Evolutionary conservation across 2,329 filamentous ascomycete species (phyloP), one percentile per base, ranked within the genome.

Genomic region (Stagonosporopsis chrysanthemi): DNA sequence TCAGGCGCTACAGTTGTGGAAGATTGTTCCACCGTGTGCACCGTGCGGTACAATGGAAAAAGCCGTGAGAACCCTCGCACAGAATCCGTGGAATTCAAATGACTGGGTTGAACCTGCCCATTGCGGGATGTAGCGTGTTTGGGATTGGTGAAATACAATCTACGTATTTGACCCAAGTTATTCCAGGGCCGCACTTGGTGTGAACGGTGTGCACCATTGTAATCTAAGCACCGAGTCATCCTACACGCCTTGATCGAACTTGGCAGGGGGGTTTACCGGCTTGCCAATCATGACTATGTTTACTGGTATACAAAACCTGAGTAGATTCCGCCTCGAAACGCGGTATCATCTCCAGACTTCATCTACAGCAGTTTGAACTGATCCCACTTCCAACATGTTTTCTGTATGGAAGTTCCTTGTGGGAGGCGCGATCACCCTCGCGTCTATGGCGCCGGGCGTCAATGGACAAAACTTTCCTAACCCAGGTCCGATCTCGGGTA

Each of bases 391-490:
- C 39, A n/a, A 35, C 6, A 56, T 56, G 52, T 38, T 56, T 31
- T 50, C 52, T 22, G 14, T 50, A 3, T 49, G 52, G 38, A 56
- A 56, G 50, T 17, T 50, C 15, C 31, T 56, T 11, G 17, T 56
- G 9, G 52, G 45, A 39, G 45, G 45, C 39, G 52, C 46, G 39
- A 17, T 56, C 6, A 39, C 52, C 23, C 3, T 56, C 8, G 38
- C 31, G 23, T 56, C 52, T 38, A 44, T 56, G 29, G 24, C 45
- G 26, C 52, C 52, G 1, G 39, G 52, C 24, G 39, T 40, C 17
- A 56, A 44, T 39, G 52, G 28, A 9, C 52, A 55, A n/a, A 55
- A 26, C 26, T 56, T 38, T 26, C 52, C 52, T 35, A 22, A 29
- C n/a, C 55, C 55, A 23, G 55, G 55, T 35, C 17, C 6, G 7